phyloP scores from a whole-genome alignment of 1,284 basidiomycete genomes.

The Cerioporus squamosus region DNA sequence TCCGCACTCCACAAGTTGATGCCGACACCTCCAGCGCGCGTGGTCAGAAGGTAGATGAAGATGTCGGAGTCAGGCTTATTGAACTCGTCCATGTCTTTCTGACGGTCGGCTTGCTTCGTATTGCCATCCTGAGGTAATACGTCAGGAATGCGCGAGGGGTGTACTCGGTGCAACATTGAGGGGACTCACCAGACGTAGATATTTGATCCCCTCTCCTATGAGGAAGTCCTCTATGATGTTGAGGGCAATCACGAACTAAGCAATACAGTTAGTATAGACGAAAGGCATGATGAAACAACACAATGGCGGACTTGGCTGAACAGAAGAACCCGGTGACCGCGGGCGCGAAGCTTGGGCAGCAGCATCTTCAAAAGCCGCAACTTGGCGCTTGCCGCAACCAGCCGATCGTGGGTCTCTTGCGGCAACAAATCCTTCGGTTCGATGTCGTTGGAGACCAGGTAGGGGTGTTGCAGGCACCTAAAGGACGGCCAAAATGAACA shows the following conservation, averaged over 20 bases:
- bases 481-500: slow-evolving; percentile 1
- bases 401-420: slow-evolving; percentile 73
- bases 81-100: slow-evolving; percentile 94
- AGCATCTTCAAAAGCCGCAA: slow-evolving; percentile 83
- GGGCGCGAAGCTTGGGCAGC: slow-evolving; percentile 86
- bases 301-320: slow-evolving; percentile 87
- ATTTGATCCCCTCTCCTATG: slow-evolving; percentile 87
- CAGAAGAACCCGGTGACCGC: slow-evolving; percentile 92
- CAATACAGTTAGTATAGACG: not conserved
- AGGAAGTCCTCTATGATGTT: slow-evolving; percentile 95
- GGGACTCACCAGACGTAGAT: slow-evolving; percentile 80
- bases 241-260: slow-evolving; percentile 91
- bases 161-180: not conserved
- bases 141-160: not conserved
- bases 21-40: slow-evolving; percentile 95
- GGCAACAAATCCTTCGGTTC: slow-evolving; percentile 72
- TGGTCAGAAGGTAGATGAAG: slow-evolving; percentile 92
- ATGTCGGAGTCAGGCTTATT: slow-evolving; percentile 86
- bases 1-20: slow-evolving; percentile 92
- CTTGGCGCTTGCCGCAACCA: slow-evolving; percentile 89
- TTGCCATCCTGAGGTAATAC: slow-evolving; percentile 75
- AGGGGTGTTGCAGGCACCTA: slow-evolving; percentile 90
- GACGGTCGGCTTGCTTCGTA: slow-evolving; percentile 85
- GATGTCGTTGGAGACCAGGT: slow-evolving; percentile 82
- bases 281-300: not conserved